These are phyloP conservation scores for Sphagnum magellanicum DNA, from an alignment of 228 moss, liverwort and hornwort species.

Conservation along the genomic window DNA sequence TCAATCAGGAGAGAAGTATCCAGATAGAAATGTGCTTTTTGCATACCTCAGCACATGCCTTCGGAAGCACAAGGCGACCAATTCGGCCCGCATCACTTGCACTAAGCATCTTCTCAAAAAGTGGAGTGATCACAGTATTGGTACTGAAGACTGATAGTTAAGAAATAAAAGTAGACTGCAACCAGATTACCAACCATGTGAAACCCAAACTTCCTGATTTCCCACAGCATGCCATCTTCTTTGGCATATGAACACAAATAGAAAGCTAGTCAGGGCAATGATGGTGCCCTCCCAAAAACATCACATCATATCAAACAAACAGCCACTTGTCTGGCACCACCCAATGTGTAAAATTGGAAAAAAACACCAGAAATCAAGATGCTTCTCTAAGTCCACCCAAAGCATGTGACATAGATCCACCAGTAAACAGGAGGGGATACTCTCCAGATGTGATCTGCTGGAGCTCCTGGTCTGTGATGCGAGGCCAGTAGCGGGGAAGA, in stretches of 20 bases:
- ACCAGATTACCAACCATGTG: neutral
- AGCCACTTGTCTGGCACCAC: too few species aligned
- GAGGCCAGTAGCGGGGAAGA: conserved; percentile 96
- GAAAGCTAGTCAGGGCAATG: too few species aligned
- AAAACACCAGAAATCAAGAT: too few species aligned
- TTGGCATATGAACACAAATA: too few species aligned
- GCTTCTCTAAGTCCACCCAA: too few species aligned
- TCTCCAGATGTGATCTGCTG: conserved; percentile 99
- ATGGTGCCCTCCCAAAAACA: too few species aligned
- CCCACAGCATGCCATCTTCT: too few species aligned
- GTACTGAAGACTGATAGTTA: conserved; percentile 44
- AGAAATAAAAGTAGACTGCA: conserved; percentile 4
- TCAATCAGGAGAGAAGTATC: neutral
- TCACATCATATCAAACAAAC: too few species aligned
- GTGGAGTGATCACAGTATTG: conserved; percentile 84
- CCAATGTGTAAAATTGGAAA: too few species aligned
- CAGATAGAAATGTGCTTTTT: too few species aligned
- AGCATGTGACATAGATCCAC: too few species aligned
- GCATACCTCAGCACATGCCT: conserved; percentile 97
- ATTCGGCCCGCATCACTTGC: conserved; percentile 99
- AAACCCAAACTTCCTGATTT: neutral
- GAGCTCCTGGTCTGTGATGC: conserved; percentile 96
- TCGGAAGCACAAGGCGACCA: conserved; percentile 96
- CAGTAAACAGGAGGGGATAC: conserved; percentile 44
- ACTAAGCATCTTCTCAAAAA: conserved; percentile 99